Evolutionary conservation across 2,329 filamentous ascomycete species (phyloP).

Genomic region (Xylariaceae sp.): DNA sequence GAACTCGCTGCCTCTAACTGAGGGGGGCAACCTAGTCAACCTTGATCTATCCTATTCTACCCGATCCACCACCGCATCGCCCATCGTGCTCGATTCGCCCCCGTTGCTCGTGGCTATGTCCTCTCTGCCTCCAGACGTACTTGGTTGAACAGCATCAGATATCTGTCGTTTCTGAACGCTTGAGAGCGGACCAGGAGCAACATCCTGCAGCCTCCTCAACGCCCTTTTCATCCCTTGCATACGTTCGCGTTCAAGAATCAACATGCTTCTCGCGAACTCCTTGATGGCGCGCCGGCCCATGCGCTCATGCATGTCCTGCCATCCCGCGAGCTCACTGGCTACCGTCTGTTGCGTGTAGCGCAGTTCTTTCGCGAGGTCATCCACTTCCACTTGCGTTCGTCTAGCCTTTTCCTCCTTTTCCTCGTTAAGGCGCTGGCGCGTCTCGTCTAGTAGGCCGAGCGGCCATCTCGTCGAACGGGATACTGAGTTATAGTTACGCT

Average conservation of each 20-base stretch:
- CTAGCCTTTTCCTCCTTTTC: constrained; percentile 83
- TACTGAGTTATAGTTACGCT: constrained; percentile 77
- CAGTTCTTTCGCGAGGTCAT: constrained; percentile 79
- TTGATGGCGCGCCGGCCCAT: constrained; percentile 76
- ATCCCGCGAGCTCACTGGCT: constrained; percentile 87
- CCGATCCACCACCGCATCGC: constrained; percentile 31
- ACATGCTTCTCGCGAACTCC: constrained; percentile 77
- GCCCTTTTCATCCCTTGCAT: constrained; percentile 82
- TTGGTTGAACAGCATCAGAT: neutral
- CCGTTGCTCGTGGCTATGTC: neutral
- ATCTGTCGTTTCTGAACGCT: neutral
- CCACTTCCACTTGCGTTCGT: constrained; percentile 71
- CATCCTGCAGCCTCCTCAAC: constrained; percentile 64
- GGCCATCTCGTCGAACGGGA: constrained; percentile 80
- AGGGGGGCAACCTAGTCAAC: constrained; percentile 11
- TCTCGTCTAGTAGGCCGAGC: constrained; percentile 83
- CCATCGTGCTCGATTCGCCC: constrained; percentile 32
- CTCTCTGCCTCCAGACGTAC: neutral
- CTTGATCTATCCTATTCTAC: constrained; percentile 26
- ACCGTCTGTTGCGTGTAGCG: constrained; percentile 93
- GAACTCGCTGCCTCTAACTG: neutral
- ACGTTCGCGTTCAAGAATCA: constrained; percentile 79
- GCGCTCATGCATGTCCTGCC: constrained; percentile 87
- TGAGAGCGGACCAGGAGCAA: constrained; percentile 18
- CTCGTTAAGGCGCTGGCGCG: constrained; percentile 78